Evolutionary conservation across 192 early-diverging fungal genomes (phyloP).

Genomic region (Chytriomyces hyalinus): DNA sequence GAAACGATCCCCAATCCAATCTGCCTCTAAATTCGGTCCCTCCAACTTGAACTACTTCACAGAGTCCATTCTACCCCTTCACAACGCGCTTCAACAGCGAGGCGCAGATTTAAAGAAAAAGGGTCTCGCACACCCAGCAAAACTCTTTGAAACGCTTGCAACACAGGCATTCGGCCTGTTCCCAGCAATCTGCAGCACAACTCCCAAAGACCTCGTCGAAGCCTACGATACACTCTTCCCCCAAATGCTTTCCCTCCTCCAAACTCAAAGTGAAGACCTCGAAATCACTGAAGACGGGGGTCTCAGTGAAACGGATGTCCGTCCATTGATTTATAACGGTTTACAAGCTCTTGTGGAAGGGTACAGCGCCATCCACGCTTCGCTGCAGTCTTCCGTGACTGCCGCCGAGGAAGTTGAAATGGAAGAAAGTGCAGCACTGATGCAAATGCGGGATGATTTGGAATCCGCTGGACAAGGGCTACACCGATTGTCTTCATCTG

Average conservation of each 20-base stretch:
- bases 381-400: background rate
- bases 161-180: conserved; percentile 89
- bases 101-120: conserved; percentile 10
- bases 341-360: conserved; percentile 58
- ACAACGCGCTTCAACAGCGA: conserved; percentile 14
- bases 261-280: conserved; percentile 29
- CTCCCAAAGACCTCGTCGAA: conserved; percentile 73
- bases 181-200: conserved; percentile 78
- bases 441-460: background rate
- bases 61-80: conserved; percentile 15
- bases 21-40: conserved; percentile 40
- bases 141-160: conserved; percentile 87
- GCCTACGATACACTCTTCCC: conserved; percentile 63
- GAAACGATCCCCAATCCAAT: conserved; percentile 51
- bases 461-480: conserved; percentile 36
- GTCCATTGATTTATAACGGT: conserved; percentile 78
- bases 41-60: conserved; percentile 32
- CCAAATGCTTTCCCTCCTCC: conserved; percentile 75
- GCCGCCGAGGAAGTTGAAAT: conserved; percentile 11
- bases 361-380: conserved; percentile 17
- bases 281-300: conserved; percentile 24
- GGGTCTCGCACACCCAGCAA: conserved; percentile 58
- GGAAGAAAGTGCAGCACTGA: conserved; percentile 7
- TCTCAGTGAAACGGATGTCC: conserved; percentile 63
- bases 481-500: conserved; percentile 35